phyloP scores from a whole-genome alignment of 139 green algal genomes.

The Coelastrella sp. region DNA sequence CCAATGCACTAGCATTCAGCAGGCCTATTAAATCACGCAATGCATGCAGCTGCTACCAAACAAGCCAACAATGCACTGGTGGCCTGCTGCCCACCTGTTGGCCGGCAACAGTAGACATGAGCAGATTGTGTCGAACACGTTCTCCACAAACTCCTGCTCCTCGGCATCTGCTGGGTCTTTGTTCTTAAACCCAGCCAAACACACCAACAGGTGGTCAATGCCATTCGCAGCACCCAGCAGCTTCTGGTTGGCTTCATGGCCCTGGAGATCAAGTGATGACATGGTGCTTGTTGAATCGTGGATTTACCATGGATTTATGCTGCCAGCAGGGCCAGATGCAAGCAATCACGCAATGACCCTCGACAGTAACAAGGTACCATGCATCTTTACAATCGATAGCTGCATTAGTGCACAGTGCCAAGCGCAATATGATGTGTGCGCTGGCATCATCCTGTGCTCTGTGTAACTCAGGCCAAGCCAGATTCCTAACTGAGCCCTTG shows the following conservation, averaged over 20 bases:
- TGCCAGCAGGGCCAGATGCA: too few species aligned
- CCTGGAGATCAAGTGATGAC: not conserved
- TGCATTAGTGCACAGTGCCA: too few species aligned
- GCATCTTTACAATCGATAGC: too few species aligned
- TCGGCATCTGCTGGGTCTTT: slow-evolving; percentile 65
- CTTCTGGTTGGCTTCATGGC: slow-evolving; percentile 77
- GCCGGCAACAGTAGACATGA: slow-evolving; percentile 80
- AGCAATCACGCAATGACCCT: too few species aligned
- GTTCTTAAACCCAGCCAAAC: slow-evolving; percentile 80
- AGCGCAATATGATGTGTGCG: too few species aligned
- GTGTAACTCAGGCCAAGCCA: too few species aligned
- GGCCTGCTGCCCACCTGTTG: slow-evolving; percentile 57
- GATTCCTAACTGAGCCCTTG: not conserved
- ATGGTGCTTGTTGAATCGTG: too few species aligned
- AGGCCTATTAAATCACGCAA: too few species aligned
- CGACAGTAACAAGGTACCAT: too few species aligned
- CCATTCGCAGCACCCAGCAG: slow-evolving; percentile 75
- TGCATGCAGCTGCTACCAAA: not conserved
- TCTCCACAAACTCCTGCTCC: slow-evolving; percentile 90
- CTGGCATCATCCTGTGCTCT: too few species aligned
- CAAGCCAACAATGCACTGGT: not conserved
- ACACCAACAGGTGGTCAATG: slow-evolving; percentile 87
- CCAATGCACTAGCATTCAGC: too few species aligned
- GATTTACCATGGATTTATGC: too few species aligned
- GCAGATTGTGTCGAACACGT: slow-evolving; percentile 93